Evolutionary conservation across 805 yeast genomes (phyloP).

Genomic region (Pichia phayaonensis): DNA sequence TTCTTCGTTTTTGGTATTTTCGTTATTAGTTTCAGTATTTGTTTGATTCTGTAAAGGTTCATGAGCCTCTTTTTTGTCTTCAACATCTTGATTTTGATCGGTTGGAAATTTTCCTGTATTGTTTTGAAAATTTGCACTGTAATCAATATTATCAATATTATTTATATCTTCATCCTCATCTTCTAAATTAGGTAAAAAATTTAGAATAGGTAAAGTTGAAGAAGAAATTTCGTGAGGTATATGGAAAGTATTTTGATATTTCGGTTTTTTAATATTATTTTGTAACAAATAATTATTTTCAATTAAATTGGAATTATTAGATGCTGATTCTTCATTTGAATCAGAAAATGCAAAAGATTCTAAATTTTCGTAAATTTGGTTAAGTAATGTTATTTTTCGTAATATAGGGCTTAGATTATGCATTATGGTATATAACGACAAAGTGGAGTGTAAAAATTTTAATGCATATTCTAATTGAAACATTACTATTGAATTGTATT

Average conservation of each 20-base stretch:
- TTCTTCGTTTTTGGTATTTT: background rate
- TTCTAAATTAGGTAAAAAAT: background rate
- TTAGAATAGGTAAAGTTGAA: slow-evolving; percentile 4
- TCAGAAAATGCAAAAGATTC: slow-evolving; percentile 8
- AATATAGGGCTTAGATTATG: slow-evolving; percentile 23
- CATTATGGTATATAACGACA: slow-evolving; percentile 26
- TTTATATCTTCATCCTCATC: background rate
- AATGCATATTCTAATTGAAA: slow-evolving; percentile 23
- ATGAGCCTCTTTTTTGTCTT: background rate
- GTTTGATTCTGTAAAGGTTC: background rate
- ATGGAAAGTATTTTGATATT: slow-evolving; percentile 3
- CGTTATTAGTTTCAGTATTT: background rate
- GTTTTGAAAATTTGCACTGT: background rate
- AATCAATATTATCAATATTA: background rate
- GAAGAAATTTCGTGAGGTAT: slow-evolving; percentile 5
- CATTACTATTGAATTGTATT: slow-evolving; percentile 11
- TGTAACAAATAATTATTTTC: background rate
- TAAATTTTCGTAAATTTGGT: slow-evolving; percentile 3
- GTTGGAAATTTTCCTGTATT: background rate
- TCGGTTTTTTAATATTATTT: background rate
- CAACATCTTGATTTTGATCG: background rate
- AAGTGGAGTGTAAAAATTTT: slow-evolving; percentile 22
- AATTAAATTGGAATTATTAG: background rate
- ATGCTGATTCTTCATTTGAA: background rate
- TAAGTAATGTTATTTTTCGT: slow-evolving; percentile 10